Evolutionary conservation across 305 asterid species (phyloP), one percentile per base, ranked within the genome.

Genomic region (Solanum aculeatissimum): DNA sequence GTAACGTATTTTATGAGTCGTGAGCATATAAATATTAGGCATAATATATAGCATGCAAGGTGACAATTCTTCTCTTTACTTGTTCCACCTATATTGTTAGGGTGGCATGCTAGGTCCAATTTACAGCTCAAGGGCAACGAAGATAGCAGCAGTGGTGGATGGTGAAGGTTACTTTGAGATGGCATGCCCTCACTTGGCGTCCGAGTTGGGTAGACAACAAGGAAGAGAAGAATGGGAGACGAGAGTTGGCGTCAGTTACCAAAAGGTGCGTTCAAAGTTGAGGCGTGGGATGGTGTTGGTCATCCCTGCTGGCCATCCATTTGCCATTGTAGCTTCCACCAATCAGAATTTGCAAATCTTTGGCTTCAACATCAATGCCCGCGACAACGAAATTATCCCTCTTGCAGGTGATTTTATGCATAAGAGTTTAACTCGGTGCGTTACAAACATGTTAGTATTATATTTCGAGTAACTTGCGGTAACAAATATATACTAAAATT

Each of bases 151-250:
- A 0, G 97, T 94, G 10, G 65, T 87, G 0, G 89, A 87, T 0
- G 98, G 97, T 2, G 92, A 90, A 83, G 99, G 99, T 13, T 88
- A 86, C 87, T 85, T 90, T 15, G 94, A 94, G 83, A 94, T 95
- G 97, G 95, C 94, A 0, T 90, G 94, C 58, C 98, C 98, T 3
- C 97, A 92, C 85, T 55, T 91, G 63, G 70, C 94, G 1, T 80
- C 88, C 11, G 40, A 72, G 62, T 65, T 85, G 0, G 86, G 86
- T 38, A 74, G 9, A 32, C 71, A 38, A 29, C 51, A 65, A 49
- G 72, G 4, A 83, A 70, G 58, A 58, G 2, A 29, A 49, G 6
- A 13, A 38, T 70, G 85, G 3, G 84, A 83, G 85, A 21, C 35
- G 0, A 9, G 38, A 18, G 65, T 86, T 13, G 63, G 86, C 10